These are phyloP conservation scores for Suhomyces chickasaworum DNA, from an alignment of 1,139 yeast species.

Conservation along the genomic window DNA sequence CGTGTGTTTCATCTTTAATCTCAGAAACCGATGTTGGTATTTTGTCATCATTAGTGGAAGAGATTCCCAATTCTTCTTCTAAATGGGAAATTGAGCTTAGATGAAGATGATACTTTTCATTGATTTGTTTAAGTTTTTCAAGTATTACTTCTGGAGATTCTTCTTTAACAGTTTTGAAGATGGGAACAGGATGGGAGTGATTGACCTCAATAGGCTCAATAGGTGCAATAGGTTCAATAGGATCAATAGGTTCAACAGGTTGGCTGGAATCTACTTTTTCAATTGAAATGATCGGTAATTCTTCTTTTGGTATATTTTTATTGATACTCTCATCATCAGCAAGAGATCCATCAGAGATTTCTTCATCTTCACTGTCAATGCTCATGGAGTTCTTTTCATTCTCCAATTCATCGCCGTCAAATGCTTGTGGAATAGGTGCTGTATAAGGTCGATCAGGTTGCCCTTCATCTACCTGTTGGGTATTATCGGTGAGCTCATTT, in stretches of 20 bases:
- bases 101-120: slow-evolving; percentile 34
- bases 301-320: too few species aligned
- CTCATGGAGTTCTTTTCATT: slow-evolving; percentile 7
- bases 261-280: too few species aligned
- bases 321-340: slow-evolving; percentile 26
- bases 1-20: not conserved
- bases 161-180: slow-evolving; percentile 34
- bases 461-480: slow-evolving; percentile 5
- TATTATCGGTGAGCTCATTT: slow-evolving; percentile 20
- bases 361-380: slow-evolving; percentile 21
- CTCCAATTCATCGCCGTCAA: slow-evolving; percentile 18
- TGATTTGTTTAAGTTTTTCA: slow-evolving; percentile 33
- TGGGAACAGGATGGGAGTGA: slow-evolving; percentile 20
- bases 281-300: too few species aligned
- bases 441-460: slow-evolving; percentile 1
- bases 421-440: slow-evolving; percentile 26
- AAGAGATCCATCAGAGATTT: slow-evolving; percentile 29
- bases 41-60: not conserved
- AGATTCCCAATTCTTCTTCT: slow-evolving; percentile 22
- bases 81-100: slow-evolving; percentile 35
- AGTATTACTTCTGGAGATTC: slow-evolving; percentile 38
- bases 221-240: too few species aligned
- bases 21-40: not conserved
- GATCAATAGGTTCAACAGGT: too few species aligned
- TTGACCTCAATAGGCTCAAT: not conserved